Base-by-base conservation (phyloP, 805 yeast genomes). In the Candida boidinii region DNA sequence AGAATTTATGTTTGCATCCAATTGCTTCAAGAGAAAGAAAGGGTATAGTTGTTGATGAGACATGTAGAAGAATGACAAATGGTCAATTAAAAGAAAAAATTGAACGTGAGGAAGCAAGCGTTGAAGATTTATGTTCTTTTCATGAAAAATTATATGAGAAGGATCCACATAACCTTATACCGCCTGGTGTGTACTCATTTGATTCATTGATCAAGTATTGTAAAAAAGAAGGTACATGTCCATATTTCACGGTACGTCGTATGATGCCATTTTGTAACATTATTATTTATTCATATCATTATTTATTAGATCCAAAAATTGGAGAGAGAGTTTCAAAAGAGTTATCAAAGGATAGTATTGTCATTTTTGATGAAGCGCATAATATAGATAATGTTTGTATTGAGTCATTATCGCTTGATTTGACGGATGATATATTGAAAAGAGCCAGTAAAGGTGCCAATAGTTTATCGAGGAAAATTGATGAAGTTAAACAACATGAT, bases 321-420 rank as follows among this genome's bases (percentile, higher is more conserved):
- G 92, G 97, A 2, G 96, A 87, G 43, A 67, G 98, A 39, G 99
- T 92, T 15, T 87, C 96, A 5, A 75, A 70, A 41, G 97, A 92
- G 51, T 70, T 92, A 31, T 83, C 95, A 14, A 85, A 87, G 44
- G 97, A 92, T 50, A 73, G 94, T 34, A 92, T 92, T 38, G 82
- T 92, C 40, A 94, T 92, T 25, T 92, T 92, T 53, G 99, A 92
- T 61, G 99, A 92, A 62, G 98, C 98, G 30, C 99, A 92, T 57
- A 92, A 92, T 60, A 92, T 92, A 36, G 98, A 92, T 67, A 92
- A 92, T 66, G 99, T 92, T 36, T 92, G 99, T 63, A 92, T 92
- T 37, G 99, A 92, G 56, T 84, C 97, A 0, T 58, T 92, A 26
- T 85, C 96, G 5, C 68, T 92, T 30, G 97, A 92, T 52, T 62